These are phyloP conservation scores for Tulasnella sp. DNA, from an alignment of 768 basidiomycete species.

Conservation along the genomic window DNA sequence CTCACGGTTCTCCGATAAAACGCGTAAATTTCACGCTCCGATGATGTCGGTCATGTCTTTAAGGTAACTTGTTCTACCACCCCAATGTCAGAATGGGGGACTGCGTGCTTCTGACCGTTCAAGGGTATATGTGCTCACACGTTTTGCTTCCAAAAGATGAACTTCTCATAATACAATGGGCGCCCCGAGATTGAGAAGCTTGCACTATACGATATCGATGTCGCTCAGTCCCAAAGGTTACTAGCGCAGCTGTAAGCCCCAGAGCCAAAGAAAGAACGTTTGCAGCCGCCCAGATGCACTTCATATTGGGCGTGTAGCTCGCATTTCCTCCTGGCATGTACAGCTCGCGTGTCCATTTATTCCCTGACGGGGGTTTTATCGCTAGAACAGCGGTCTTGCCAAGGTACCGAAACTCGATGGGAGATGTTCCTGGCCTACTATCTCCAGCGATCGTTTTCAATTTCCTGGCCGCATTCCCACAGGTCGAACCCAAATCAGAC, in stretches of 20 bases:
- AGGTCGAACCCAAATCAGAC: background rate
- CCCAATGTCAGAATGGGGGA: conserved; percentile 42
- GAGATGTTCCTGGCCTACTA: background rate
- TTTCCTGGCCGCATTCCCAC: background rate
- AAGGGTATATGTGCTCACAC: conserved; percentile 49
- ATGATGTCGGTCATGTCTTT: too few species aligned
- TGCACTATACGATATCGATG: background rate
- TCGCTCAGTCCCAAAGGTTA: background rate
- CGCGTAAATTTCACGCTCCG: too few species aligned
- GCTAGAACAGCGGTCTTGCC: background rate
- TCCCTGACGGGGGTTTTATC: background rate
- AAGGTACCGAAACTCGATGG: background rate
- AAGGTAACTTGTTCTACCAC: background rate
- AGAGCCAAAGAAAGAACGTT: background rate
- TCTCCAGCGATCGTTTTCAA: background rate
- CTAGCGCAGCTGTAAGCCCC: background rate
- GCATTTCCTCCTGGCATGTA: background rate
- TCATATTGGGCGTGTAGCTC: background rate
- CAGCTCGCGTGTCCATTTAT: background rate
- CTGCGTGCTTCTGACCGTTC: conserved; percentile 71
- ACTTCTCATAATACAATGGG: background rate
- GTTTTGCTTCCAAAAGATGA: background rate
- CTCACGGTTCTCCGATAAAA: too few species aligned
- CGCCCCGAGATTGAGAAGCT: background rate
- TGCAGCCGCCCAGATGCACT: background rate